Evolutionary conservation across 2,329 filamentous ascomycete genomes (phyloP), one percentile per base, ranked within the genome.

Genomic region (Helotiales sp.): DNA sequence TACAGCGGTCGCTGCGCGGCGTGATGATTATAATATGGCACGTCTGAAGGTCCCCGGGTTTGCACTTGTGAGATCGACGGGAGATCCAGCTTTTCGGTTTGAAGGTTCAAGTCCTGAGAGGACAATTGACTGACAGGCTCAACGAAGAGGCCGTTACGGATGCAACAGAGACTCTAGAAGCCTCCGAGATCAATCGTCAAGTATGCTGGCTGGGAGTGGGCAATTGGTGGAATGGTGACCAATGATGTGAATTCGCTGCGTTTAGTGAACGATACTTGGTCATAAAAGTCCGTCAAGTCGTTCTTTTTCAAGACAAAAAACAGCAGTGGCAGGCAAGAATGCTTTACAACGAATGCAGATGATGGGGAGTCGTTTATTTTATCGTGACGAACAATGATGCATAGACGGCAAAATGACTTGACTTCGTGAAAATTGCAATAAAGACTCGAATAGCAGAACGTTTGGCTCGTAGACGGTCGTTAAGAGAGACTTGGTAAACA

Each of bases 41-140:
- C 84, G 82, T 94, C 90, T 81, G 87, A 85, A 78, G 86, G 85
- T 84, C 90, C 90, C 88, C 91, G 90, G 87, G 89, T 88, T 82
- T 92, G 90, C 84, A 92, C 88, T 84, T 92, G 89, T 78, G 91
- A 91, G 79, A 93, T 91, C 83, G 92, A 92, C 83, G 92, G 91
- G 81, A 94, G 89, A 92, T 94, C 93, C 93, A 96, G 93, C 86
- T 94, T 96, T 90, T 88, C 92, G 92, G 89, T 91, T 82, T 88
- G 67, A 69, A 55, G 50, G 70, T 65, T 74, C 69, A 73, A 71
- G 75, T 75, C 75, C 75, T 66, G 61, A 63, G 62, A 71, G 74
- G 75, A 77, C 74, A 72, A 69, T 71, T 70, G 66, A 67, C 49
- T 54, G 69, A 66, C 65, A 68, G 65, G 71, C 72, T 74, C 73